Conservation (phyloP, 129 eudicot species). For the Saposhnikovia divaricata region DNA sequence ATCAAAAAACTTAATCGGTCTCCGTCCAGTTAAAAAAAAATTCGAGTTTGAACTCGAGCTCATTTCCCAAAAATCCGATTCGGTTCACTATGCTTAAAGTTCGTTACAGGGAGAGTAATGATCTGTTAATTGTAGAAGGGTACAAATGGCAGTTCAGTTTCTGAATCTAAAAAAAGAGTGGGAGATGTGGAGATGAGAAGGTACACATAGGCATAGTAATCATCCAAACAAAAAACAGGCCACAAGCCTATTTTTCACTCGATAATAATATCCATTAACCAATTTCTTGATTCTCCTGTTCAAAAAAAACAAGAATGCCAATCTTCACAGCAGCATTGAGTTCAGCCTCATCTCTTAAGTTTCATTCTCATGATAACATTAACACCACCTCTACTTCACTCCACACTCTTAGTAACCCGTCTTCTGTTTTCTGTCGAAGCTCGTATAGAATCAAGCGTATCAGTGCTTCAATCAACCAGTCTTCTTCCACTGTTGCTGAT, state of each 20-base stretch:
- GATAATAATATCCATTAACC: background rate
- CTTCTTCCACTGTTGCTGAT: conserved; percentile 6
- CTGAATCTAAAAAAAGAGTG: background rate
- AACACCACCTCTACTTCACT: conserved; percentile 13
- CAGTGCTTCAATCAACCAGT: background rate
- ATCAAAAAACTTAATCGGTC: background rate
- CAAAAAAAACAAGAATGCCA: conserved; percentile 25
- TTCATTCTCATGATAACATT: conserved; percentile 21
- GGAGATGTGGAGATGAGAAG: conserved; percentile 4
- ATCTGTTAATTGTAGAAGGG: background rate
- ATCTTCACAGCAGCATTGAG: conserved; percentile 27
- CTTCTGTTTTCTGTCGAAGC: conserved; percentile 13
- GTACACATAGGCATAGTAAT: background rate
- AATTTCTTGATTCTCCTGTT: conserved; percentile 1
- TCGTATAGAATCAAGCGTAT: conserved; percentile 16
- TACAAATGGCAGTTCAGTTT: background rate
- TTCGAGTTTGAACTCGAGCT: too few relatives aligned
- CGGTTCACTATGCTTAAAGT: background rate
- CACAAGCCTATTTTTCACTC: background rate
- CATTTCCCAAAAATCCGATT: background rate
- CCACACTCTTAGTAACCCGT: conserved; percentile 1
- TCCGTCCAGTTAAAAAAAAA: too few relatives aligned
- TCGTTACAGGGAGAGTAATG: background rate
- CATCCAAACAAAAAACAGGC: background rate
- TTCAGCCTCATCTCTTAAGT: conserved; percentile 17